Conservation (phyloP, 495 filamentous ascomycete genomes). For the Hypoxylon subgilvum region DNA sequence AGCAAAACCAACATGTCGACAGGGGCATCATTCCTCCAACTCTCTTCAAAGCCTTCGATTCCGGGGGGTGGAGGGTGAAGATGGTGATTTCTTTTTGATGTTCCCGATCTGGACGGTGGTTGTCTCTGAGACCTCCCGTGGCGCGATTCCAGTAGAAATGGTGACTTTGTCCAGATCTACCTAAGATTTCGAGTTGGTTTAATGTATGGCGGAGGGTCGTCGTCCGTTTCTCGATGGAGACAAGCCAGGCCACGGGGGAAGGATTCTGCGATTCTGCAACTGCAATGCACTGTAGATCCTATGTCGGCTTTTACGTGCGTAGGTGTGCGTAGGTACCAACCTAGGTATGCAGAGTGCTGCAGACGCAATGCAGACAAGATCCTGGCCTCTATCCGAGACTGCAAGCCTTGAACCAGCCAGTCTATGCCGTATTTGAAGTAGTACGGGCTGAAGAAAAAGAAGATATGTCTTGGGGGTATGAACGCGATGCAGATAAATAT, state of each 20-base stretch:
- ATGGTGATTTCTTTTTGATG: neutral
- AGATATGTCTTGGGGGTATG: neutral
- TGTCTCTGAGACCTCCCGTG: neutral
- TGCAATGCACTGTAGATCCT: conserved; percentile 37
- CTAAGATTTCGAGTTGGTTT: conserved; percentile 3
- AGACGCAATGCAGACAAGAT: conserved; percentile 24
- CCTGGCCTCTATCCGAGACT: conserved; percentile 6
- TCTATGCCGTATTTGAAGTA: conserved; percentile 11
- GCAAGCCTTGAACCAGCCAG: neutral
- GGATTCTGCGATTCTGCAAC: too few relatives aligned
- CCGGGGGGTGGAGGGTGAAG: conserved; percentile 3
- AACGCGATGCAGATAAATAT: neutral
- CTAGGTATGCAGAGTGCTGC: conserved; percentile 25
- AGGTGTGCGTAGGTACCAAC: too few relatives aligned
- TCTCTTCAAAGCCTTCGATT: neutral
- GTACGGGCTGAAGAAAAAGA: neutral
- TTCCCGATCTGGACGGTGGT: neutral
- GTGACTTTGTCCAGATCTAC: conserved; percentile 16
- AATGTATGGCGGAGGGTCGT: conserved; percentile 22
- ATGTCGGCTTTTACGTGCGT: too few relatives aligned
- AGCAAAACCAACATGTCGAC: neutral
- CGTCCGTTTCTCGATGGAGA: conserved; percentile 25
- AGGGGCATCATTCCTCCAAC: neutral
- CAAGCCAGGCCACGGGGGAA: too few relatives aligned
- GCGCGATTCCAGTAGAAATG: neutral